A percentile compares a stretch with the other conserved stretches of the same genome.
These are phyloP conservation scores for Kwoniella pini DNA, from an alignment of 768 basidiomycete species.

Conservation along the genomic window DNA sequence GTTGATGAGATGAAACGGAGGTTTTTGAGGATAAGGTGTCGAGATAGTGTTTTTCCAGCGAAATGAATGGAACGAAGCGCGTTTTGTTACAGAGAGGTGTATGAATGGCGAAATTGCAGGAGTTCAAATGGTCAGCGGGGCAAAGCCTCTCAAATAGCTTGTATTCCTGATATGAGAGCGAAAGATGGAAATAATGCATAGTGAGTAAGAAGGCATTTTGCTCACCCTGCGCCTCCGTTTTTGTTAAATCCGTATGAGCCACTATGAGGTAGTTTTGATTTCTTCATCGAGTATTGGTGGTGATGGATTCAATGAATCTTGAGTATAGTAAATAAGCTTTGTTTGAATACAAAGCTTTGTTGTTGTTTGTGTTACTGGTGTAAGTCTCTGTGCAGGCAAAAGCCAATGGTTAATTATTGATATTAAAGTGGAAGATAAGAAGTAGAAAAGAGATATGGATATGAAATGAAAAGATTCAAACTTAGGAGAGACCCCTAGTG, in stretches of 20 bases:
- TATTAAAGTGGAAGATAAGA: neutral
- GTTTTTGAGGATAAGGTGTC: neutral
- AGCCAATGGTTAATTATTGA: too few relatives aligned
- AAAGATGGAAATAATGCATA: too few relatives aligned
- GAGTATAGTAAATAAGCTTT: neutral
- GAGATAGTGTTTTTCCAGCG: neutral
- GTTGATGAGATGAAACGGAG: constrained; percentile 3
- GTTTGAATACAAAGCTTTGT: too few relatives aligned
- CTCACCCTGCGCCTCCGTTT: constrained; percentile 43
- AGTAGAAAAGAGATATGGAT: constrained; percentile 2
- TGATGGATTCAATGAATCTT: constrained; percentile 9
- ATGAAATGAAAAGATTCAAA: too few relatives aligned
- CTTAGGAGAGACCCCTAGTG: too few relatives aligned
- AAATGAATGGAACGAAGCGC: neutral
- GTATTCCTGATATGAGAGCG: too few relatives aligned
- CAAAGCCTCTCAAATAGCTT: neutral
- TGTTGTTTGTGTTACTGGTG: too few relatives aligned
- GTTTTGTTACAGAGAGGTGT: neutral
- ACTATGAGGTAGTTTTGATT: constrained; percentile 50
- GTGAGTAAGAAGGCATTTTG: neutral
- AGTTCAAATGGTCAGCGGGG: constrained; percentile 6
- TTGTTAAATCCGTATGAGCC: constrained; percentile 30
- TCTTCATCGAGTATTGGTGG: constrained; percentile 37
- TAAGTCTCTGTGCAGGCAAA: neutral
- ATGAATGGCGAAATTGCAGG: neutral